Evolutionary conservation across 2,329 filamentous ascomycete species (phyloP).

Genomic region (Diaporthe sp.): DNA sequence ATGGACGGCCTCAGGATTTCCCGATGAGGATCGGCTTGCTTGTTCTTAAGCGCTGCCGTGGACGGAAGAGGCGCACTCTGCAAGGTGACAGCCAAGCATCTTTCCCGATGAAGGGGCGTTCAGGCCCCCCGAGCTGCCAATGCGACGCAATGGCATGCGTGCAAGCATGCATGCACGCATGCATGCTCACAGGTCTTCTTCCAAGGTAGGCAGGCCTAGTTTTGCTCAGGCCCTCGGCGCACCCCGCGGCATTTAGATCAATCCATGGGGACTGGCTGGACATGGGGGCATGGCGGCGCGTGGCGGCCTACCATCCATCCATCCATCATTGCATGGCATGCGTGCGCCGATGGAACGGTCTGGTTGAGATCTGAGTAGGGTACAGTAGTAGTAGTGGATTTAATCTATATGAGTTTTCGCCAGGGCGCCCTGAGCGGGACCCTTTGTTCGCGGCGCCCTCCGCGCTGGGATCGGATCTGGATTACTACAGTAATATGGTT

Average conservation of each 20-base stretch:
- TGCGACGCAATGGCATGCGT: background rate
- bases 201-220: background rate
- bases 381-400: background rate
- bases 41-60: background rate
- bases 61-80: background rate
- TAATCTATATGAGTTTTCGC: background rate
- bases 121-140: background rate
- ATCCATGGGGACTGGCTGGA: too few species aligned
- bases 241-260: background rate
- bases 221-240: slow-evolving; percentile 14
- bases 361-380: background rate
- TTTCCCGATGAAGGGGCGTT: background rate
- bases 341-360: background rate
- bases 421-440: background rate
- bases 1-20: background rate
- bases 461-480: background rate
- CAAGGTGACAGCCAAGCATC: background rate
- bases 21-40: background rate
- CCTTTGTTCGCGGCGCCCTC: background rate
- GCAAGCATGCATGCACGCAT: background rate
- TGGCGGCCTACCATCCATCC: background rate
- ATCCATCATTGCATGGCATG: background rate
- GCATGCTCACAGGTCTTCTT: background rate
- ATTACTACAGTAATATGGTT: background rate
- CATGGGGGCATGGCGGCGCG: background rate